Evolutionary conservation across 2,329 filamentous ascomycete species (phyloP).

Genomic region (Fusarium dimerum): DNA sequence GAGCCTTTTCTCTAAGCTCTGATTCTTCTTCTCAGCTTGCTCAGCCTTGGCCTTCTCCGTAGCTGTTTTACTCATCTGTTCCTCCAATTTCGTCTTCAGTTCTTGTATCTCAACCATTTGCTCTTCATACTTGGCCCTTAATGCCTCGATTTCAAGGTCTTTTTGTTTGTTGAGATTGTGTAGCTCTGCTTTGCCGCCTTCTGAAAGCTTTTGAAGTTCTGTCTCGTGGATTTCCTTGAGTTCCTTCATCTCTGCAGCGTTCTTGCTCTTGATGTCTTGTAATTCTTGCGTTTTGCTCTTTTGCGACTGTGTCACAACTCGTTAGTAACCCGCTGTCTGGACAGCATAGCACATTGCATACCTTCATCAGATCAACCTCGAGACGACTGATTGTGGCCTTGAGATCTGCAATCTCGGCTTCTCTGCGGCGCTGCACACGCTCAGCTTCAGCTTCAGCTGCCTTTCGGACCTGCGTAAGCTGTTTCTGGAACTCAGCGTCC

Average conservation of each 20-base stretch:
- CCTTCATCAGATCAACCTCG: slow-evolving; percentile 64
- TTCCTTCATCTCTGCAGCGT: slow-evolving; percentile 21
- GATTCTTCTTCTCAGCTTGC: slow-evolving; percentile 24
- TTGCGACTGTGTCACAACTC: slow-evolving; percentile 46
- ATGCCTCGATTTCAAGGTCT: slow-evolving; percentile 18
- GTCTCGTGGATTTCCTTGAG: slow-evolving; percentile 1
- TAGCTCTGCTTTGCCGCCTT: slow-evolving; percentile 17
- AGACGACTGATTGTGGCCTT: slow-evolving; percentile 61
- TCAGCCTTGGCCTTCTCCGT: slow-evolving; percentile 23
- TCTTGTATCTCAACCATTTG: slow-evolving; percentile 22
- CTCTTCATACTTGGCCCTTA: slow-evolving; percentile 14
- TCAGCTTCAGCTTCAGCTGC: slow-evolving; percentile 51
- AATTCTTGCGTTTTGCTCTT: slow-evolving; percentile 63
- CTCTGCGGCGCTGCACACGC: slow-evolving; percentile 48
- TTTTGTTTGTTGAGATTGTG: slow-evolving; percentile 15
- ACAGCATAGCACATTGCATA: slow-evolving; percentile 25
- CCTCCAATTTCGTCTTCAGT: neutral
- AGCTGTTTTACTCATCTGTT: slow-evolving; percentile 14
- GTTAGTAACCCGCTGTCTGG: neutral
- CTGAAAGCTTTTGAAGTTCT: slow-evolving; percentile 12
- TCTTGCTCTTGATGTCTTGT: slow-evolving; percentile 39
- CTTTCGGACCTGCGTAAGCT: slow-evolving; percentile 50
- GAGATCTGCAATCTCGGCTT: slow-evolving; percentile 65
- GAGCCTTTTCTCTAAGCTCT: slow-evolving; percentile 31
- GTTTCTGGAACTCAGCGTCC: slow-evolving; percentile 39